phyloP scores from a whole-genome alignment of 2,329 filamentous ascomycete genomes.

The Fusarium irregulare region DNA sequence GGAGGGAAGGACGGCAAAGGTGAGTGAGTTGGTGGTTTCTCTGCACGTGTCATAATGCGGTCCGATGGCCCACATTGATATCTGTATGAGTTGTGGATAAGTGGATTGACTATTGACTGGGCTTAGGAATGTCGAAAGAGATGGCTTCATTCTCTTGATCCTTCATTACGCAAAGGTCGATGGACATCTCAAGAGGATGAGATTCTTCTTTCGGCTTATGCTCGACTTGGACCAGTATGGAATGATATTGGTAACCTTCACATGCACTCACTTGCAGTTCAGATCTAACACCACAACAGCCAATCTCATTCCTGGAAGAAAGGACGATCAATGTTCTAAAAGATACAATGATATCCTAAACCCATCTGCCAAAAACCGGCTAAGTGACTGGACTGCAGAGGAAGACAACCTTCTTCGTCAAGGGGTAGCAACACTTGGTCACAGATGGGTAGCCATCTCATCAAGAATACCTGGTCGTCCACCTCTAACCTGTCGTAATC shows the following conservation, averaged over 20 bases:
- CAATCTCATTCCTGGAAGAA: conserved; percentile 45
- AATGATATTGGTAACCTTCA: conserved; percentile 40
- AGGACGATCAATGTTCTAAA: conserved; percentile 48
- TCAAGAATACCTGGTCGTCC: conserved; percentile 42
- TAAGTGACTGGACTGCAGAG: conserved; percentile 44
- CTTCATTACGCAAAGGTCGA: conserved; percentile 45
- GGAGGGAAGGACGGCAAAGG: conserved; percentile 46
- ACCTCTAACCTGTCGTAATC: conserved; percentile 47
- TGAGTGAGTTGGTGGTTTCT: conserved; percentile 20
- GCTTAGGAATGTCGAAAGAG: conserved; percentile 46
- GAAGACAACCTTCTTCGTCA: conserved; percentile 43
- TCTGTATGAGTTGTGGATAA: not conserved
- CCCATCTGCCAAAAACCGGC: conserved; percentile 42
- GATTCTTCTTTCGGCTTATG: conserved; percentile 45
- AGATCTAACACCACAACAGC: conserved; percentile 16
- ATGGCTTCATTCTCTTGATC: conserved; percentile 49
- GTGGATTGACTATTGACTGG: not conserved
- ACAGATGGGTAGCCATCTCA: conserved; percentile 47
- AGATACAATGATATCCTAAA: conserved; percentile 48
- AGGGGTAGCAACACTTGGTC: conserved; percentile 42
- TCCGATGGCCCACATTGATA: conserved; percentile 1
- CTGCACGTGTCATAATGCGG: not conserved
- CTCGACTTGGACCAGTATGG: conserved; percentile 44
- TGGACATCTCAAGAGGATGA: conserved; percentile 48
- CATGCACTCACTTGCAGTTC: not conserved